Evolutionary conservation across 768 basidiomycete species (phyloP).

Genomic region (Sarcomyxa edulis): DNA sequence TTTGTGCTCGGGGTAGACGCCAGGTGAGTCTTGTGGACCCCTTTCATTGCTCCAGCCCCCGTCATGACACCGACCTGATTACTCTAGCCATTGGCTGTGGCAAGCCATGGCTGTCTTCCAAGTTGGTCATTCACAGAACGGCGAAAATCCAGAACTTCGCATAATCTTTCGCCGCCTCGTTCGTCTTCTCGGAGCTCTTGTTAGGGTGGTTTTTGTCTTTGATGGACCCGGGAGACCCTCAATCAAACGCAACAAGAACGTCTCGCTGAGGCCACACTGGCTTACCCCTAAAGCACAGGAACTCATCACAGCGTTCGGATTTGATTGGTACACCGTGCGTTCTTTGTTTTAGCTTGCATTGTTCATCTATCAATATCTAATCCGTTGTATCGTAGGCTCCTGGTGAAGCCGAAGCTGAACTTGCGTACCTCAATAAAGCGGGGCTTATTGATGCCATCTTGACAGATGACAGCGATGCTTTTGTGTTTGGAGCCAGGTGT

Average conservation of each 20-base stretch:
- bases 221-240: conserved; percentile 39
- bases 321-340: conserved; percentile 14
- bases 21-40: conserved; percentile 8
- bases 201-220: conserved; percentile 43
- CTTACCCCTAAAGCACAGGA: conserved; percentile 17
- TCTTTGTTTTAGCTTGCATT: background rate
- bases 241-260: conserved; percentile 31
- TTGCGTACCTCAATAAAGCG: background rate
- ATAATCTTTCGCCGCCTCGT: conserved; percentile 17
- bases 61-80: background rate
- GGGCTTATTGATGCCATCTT: background rate
- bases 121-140: conserved; percentile 4
- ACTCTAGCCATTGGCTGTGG: conserved; percentile 5
- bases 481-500: conserved; percentile 33
- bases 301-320: conserved; percentile 37
- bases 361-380: conserved; percentile 3
- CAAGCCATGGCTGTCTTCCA: conserved; percentile 1
- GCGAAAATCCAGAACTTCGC: conserved; percentile 8
- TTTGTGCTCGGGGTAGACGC: conserved; percentile 12
- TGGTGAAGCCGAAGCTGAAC: conserved; percentile 2
- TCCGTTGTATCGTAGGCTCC: conserved; percentile 1
- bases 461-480: background rate
- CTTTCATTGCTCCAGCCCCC: background rate
- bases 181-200: conserved; percentile 26
- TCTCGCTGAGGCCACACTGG: conserved; percentile 22